These are phyloP conservation scores for Candida odintsovae DNA, from an alignment of 805 yeast genomes.

Conservation along the genomic window DNA sequence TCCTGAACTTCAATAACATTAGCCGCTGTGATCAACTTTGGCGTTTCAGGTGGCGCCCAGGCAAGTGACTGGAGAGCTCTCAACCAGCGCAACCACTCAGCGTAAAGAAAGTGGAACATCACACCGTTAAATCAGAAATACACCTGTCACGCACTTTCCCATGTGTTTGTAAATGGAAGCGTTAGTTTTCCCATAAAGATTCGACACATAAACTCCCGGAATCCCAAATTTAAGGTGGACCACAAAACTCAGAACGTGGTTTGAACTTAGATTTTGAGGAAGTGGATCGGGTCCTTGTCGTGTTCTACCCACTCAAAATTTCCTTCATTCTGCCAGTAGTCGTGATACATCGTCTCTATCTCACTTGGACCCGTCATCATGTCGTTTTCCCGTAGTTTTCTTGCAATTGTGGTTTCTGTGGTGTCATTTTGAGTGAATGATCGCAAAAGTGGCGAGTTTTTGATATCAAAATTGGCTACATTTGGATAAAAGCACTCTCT, in stretches of 20 bases:
- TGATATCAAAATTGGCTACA: background rate
- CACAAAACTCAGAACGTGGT: background rate
- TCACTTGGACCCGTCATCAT: background rate
- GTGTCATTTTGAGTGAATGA: background rate
- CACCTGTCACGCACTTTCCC: background rate
- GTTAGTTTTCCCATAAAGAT: background rate
- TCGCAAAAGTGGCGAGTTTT: background rate
- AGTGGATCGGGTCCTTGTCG: background rate
- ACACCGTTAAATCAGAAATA: background rate
- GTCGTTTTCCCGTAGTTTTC: background rate
- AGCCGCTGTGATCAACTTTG: background rate
- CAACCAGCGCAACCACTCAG: background rate
- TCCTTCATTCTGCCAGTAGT: background rate
- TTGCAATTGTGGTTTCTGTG: background rate
- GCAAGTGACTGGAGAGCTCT: background rate
- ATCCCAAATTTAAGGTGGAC: background rate
- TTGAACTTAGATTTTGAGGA: background rate
- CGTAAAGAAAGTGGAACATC: background rate
- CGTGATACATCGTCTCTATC: background rate
- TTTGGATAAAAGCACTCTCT: background rate
- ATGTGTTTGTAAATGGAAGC: background rate
- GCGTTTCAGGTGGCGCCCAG: background rate
- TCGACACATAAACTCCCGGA: background rate
- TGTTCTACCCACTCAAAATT: background rate
- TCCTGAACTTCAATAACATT: background rate